Base-by-base conservation (phyloP, 2,329 filamentous ascomycete genomes). In the Ophiocordyceps camponoti-leonardi region DNA sequence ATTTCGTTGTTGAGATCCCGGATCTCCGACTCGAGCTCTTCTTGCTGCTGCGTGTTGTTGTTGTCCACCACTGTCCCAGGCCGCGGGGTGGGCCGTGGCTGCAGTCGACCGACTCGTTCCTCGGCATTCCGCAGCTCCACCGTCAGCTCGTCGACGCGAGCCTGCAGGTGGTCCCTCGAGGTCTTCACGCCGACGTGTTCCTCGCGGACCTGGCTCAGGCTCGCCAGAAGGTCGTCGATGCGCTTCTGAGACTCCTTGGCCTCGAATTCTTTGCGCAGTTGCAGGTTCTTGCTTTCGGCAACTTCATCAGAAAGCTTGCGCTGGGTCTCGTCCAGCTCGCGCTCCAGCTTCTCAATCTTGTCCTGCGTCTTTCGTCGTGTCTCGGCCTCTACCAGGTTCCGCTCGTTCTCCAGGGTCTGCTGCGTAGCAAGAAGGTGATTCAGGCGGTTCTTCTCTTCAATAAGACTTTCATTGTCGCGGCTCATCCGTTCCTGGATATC, bases 381-480 rank as follows among this genome's bases (percentile, higher is more conserved):
- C 61, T 98, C 92, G 0, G 83, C 77, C 47, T 95, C 88, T 2
- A 79, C 70, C 43, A 92, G 74, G 54, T 94, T 88, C 37, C 87
- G 85, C 64, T 98, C 90, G 54, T 95, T 96, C 51, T 93, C 80
- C 31, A 96, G 71, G 16, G 79, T 88, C 56, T 96, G 90, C 44
- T 95, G 77, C 45, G 85, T 87, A 4, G 82, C 76, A 42, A 95
- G 77, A 30, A 94, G 71, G 47, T 79, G 81, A 62, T 90, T 94
- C 5, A 96, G 73, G 28, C 88, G 77, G 42, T 80, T 77, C 51
- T 87, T 84, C 60, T 98, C 92, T 49, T 93, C 85, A 40, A 83
- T 73, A 13, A 96, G 68, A 19, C 68, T 77, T 56, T 94, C 86
- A 51, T 92, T 94, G 57, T 96, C 88, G 54, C 92, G 86, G 50